phyloP scores from a whole-genome alignment of 805 yeast genomes.

The Metschnikowia corniflorae region DNA sequence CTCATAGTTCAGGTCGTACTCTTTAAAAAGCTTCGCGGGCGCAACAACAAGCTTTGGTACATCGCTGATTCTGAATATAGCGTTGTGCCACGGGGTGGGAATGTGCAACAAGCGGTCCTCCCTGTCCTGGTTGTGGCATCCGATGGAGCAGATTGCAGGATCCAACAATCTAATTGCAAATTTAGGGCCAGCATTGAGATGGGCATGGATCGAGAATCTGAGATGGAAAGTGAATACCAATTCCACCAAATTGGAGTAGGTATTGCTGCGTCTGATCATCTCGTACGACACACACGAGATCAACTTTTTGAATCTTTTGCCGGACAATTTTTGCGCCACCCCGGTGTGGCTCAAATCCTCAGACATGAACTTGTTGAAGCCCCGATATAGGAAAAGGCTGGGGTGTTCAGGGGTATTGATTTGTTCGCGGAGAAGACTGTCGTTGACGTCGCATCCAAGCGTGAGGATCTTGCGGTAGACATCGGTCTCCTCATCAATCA shows the following conservation, averaged over 20 bases:
- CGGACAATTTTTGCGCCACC: slow-evolving; percentile 36
- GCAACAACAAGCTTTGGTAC: slow-evolving; percentile 21
- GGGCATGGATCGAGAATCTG: slow-evolving; percentile 61
- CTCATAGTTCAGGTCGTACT: slow-evolving; percentile 9
- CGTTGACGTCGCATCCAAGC: slow-evolving; percentile 37
- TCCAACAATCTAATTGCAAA: slow-evolving; percentile 51
- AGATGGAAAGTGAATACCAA: slow-evolving; percentile 56
- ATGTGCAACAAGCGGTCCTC: slow-evolving; percentile 50
- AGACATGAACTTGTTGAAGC: slow-evolving; percentile 56
- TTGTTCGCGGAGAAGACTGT: slow-evolving; percentile 31
- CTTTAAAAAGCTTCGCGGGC: slow-evolving; percentile 11
- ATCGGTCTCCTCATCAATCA: slow-evolving; percentile 32
- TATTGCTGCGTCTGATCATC: slow-evolving; percentile 60
- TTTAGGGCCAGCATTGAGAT: slow-evolving; percentile 56
- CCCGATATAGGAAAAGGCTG: slow-evolving; percentile 50
- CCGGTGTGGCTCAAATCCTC: slow-evolving; percentile 51
- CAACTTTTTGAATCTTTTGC: slow-evolving; percentile 47
- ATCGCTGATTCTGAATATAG: slow-evolving; percentile 43
- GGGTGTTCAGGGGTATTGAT: slow-evolving; percentile 44
- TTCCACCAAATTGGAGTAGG: slow-evolving; percentile 61
- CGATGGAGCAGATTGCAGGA: slow-evolving; percentile 41
- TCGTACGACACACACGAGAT: slow-evolving; percentile 56
- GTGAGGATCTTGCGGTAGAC: slow-evolving; percentile 34
- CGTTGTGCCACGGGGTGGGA: slow-evolving; percentile 67
- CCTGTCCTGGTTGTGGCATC: slow-evolving; percentile 42